Base-by-base conservation (phyloP, 2,329 filamentous ascomycete species). In the Daldinia eschscholtzii region DNA sequence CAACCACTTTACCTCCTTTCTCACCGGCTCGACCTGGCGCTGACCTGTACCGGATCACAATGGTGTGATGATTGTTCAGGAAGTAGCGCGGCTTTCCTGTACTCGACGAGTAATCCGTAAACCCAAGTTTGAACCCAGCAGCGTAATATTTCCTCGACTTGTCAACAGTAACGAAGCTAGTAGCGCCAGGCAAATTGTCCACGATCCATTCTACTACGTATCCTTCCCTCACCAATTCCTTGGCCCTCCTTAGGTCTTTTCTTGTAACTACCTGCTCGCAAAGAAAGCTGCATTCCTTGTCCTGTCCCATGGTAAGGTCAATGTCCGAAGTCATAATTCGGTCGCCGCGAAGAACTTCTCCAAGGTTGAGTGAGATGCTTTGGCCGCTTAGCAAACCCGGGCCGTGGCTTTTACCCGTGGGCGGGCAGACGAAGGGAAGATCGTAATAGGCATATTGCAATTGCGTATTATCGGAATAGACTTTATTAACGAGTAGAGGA, bases 131-230 rank as follows among this genome's bases (percentile, higher is more conserved):
- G 85, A 97, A 97, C 1, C 94, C 94, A 1, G 93, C 90, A 12
- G 93, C 92, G 78, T 97, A 97, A 83, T 97, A 97, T 80, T 94
- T 97, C 75, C 89, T 87, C 53, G 87, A 89, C 82, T 93, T 93
- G 80, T 97, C 93, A 39, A 93, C 91, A 0, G 92, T 95, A 30
- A 96, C 91, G 76, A 97, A 97, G 79, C 91, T 94, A 7, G 93
- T 97, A 39, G 93, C 93, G 6, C 93, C 93, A 1, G 94, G 93
- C 9, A 97, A 85, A 75, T 97, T 97, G 80, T 97, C 93, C 71
- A 96, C 92, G 73, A 97, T 97, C 94, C 93, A 97, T 80, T 97
- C 93, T 1, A 91, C 90, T n/a, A 96, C 89, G 79, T 96, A 97
- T 39, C 92, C 92, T 60, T 94, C 88, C 68, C 87, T 87, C 42